phyloP scores from a whole-genome alignment of 1,284 basidiomycete genomes.

The Leccinum subfulvum region DNA sequence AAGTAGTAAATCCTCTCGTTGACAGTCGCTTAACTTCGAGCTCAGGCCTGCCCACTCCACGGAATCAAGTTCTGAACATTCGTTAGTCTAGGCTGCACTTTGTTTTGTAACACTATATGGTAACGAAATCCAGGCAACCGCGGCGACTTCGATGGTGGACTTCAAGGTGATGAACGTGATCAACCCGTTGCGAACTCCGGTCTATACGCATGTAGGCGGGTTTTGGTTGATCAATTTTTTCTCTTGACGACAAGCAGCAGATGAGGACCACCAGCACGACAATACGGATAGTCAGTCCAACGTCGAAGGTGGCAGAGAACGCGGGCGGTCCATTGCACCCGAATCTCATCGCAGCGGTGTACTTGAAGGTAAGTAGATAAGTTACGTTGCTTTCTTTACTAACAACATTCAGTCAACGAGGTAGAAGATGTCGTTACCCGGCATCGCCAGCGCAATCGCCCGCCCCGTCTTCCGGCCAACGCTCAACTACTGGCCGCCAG shows the following conservation, averaged over 20 bases:
- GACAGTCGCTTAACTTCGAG: no score
- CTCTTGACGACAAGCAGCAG: neutral
- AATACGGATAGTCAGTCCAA: neutral
- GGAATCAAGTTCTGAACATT: no score
- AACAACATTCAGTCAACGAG: neutral
- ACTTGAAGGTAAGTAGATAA: neutral
- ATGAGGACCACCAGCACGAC: neutral
- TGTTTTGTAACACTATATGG: no score
- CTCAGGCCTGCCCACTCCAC: no score
- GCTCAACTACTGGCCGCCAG: neutral
- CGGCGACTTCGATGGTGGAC: neutral
- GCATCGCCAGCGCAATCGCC: neutral
- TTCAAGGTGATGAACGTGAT: neutral
- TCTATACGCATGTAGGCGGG: neutral
- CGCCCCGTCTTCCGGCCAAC: neutral
- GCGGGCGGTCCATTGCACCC: no score
- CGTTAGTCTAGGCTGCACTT: no score
- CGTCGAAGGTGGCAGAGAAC: neutral
- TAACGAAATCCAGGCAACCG: no score
- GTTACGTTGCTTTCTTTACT: neutral
- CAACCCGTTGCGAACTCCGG: neutral
- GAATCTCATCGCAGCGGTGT: neutral
- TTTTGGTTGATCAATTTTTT: neutral
- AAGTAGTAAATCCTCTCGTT: no score
- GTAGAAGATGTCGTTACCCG: neutral